Conservation (phyloP, 2,329 filamentous ascomycete species). For the Ascochyta rabiei region DNA sequence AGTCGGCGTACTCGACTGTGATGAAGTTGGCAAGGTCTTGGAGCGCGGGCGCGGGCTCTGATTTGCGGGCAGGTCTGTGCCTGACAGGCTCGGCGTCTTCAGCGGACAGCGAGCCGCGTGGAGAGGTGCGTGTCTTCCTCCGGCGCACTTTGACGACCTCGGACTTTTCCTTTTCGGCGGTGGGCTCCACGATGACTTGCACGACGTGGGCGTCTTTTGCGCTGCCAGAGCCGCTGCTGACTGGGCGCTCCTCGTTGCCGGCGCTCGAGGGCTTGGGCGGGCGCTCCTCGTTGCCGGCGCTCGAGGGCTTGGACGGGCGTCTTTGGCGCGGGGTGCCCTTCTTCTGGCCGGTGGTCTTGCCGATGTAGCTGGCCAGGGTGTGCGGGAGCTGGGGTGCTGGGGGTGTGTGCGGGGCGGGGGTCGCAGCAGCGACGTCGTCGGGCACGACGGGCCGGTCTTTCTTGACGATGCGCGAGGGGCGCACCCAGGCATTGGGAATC, state of each 20-base stretch:
- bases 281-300: constrained; percentile 40
- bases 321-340: constrained; percentile 30
- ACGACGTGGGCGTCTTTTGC: constrained; percentile 31
- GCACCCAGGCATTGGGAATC: constrained; percentile 48
- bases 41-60: constrained; percentile 30
- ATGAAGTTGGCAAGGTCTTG: constrained; percentile 32
- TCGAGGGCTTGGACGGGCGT: constrained; percentile 38
- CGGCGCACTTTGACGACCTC: constrained; percentile 39
- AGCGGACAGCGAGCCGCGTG: constrained; percentile 39
- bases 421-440: constrained; percentile 9
- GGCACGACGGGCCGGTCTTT: constrained; percentile 18
- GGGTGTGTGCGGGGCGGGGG: constrained; percentile 21
- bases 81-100: constrained; percentile 35
- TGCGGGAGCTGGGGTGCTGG: constrained; percentile 22
- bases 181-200: constrained; percentile 22
- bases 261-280: constrained; percentile 38
- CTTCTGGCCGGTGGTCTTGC: constrained; percentile 37
- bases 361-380: constrained; percentile 34
- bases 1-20: constrained; percentile 39
- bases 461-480: constrained; percentile 40
- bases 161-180: constrained; percentile 17
- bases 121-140: constrained; percentile 38
- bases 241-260: constrained; percentile 41
- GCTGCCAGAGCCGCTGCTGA: constrained; percentile 43
- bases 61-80: constrained; percentile 25